Conservation (phyloP, 2,329 filamentous ascomycete species). For the Didymella keratinophila region DNA sequence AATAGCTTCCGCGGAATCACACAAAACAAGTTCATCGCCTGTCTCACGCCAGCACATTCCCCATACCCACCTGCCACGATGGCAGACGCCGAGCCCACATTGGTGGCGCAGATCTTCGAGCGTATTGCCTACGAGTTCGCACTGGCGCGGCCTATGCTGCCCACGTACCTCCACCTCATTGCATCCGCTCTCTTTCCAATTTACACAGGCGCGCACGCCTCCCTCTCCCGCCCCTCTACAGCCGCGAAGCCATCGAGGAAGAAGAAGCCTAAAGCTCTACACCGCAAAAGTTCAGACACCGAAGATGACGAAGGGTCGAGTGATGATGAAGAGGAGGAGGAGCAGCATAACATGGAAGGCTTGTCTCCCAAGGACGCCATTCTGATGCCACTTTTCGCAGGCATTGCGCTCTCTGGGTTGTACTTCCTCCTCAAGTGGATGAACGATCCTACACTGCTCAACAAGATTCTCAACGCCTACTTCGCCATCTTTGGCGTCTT, state of each 20-base stretch:
- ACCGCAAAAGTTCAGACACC: conserved; percentile 22
- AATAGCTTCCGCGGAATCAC: too few relatives aligned
- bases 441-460: conserved; percentile 80
- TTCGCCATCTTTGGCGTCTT: conserved; percentile 82
- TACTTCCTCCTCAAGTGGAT: conserved; percentile 93
- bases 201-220: conserved; percentile 83
- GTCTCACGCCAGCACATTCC: background rate
- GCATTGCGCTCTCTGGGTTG: conserved; percentile 72
- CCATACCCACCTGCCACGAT: conserved; percentile 26
- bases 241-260: conserved; percentile 67
- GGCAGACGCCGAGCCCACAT: conserved; percentile 41
- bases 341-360: conserved; percentile 69
- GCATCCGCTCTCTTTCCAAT: conserved; percentile 81
- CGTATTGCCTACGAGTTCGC: conserved; percentile 55
- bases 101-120: conserved; percentile 40
- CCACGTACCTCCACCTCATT: conserved; percentile 68
- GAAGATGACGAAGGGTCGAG: conserved; percentile 31
- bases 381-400: conserved; percentile 82
- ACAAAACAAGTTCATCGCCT: too few relatives aligned
- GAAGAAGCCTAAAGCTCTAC: conserved; percentile 53
- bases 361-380: conserved; percentile 81
- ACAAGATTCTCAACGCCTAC: conserved; percentile 83
- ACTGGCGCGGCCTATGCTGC: conserved; percentile 53
- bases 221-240: conserved; percentile 81
- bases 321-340: conserved; percentile 59